A percentile compares a stretch with the other conserved stretches of the same genome.
Conservation (phyloP, 2,329 filamentous ascomycete genomes). For the Penicillium thymicola region DNA sequence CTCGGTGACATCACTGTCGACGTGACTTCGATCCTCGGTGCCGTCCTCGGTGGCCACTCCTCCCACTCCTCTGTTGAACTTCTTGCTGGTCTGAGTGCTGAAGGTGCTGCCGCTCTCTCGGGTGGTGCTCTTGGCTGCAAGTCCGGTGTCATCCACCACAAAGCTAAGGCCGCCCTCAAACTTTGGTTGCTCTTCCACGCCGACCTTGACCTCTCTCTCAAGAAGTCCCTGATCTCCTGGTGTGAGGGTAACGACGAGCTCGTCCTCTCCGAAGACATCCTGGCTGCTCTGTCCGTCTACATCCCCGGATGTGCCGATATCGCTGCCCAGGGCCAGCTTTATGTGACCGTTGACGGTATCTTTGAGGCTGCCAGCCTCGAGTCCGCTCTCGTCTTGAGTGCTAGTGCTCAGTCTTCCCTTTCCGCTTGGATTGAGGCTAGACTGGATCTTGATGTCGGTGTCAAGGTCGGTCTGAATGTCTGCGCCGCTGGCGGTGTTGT, state of each 20-base stretch:
- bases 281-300: constrained; percentile 34
- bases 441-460: constrained; percentile 25
- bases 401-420: constrained; percentile 29
- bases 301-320: constrained; percentile 33
- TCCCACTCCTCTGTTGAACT: constrained; percentile 17
- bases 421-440: constrained; percentile 27
- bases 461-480: constrained; percentile 34
- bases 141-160: constrained; percentile 26
- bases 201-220: constrained; percentile 27
- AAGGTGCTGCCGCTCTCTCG: constrained; percentile 36
- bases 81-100: constrained; percentile 31
- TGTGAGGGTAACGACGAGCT: constrained; percentile 27
- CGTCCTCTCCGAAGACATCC: constrained; percentile 26
- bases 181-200: constrained; percentile 29
- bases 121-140: constrained; percentile 37
- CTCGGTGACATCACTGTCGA: constrained; percentile 20
- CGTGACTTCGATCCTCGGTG: constrained; percentile 20
- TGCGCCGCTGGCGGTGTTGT: constrained; percentile 35
- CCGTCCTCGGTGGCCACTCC: constrained; percentile 22
- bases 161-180: constrained; percentile 30
- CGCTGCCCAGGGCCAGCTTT: constrained; percentile 37
- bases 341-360: constrained; percentile 38
- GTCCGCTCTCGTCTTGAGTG: constrained; percentile 31
- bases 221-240: constrained; percentile 32
- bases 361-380: constrained; percentile 26